A percentile compares a stretch with the other conserved stretches of the same genome.
Evolutionary conservation across 2,329 filamentous ascomycete genomes (phyloP).

Genomic region (Pyrenochaeta sp.): DNA sequence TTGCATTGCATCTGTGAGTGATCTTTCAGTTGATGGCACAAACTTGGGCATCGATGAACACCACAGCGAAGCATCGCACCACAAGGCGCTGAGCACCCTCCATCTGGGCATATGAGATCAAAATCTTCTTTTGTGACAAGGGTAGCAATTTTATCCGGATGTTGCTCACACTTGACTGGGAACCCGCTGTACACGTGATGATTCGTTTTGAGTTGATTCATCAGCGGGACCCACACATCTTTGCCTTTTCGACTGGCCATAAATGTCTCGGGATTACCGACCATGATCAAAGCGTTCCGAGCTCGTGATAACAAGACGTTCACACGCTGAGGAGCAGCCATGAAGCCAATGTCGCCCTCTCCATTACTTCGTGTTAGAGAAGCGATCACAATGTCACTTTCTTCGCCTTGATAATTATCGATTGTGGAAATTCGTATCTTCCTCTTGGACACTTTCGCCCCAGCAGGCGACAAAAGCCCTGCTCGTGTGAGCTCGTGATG

Average conservation of each 20-base stretch:
- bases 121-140: conserved; percentile 66
- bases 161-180: conserved; percentile 44
- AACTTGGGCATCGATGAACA: conserved; percentile 64
- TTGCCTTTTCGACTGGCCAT: conserved; percentile 65
- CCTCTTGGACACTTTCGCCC: conserved; percentile 60
- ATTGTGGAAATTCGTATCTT: conserved; percentile 72
- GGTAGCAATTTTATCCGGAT: conserved; percentile 51
- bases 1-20: conserved; percentile 64
- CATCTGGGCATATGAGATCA: conserved; percentile 68
- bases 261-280: conserved; percentile 75
- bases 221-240: conserved; percentile 64
- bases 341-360: conserved; percentile 72
- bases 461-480: conserved; percentile 65
- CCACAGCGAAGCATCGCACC: conserved; percentile 62
- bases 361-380: conserved; percentile 73
- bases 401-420: conserved; percentile 81
- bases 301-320: conserved; percentile 76
- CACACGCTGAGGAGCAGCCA: conserved; percentile 69
- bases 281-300: conserved; percentile 69
- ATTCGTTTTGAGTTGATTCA: conserved; percentile 62
- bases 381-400: conserved; percentile 74
- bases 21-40: conserved; percentile 69
- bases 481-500: conserved; percentile 67
- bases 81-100: conserved; percentile 70
- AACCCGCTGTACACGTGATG: conserved; percentile 54